Base-by-base conservation (phyloP, 768 basidiomycete genomes). In the Termitomyces sp. region DNA sequence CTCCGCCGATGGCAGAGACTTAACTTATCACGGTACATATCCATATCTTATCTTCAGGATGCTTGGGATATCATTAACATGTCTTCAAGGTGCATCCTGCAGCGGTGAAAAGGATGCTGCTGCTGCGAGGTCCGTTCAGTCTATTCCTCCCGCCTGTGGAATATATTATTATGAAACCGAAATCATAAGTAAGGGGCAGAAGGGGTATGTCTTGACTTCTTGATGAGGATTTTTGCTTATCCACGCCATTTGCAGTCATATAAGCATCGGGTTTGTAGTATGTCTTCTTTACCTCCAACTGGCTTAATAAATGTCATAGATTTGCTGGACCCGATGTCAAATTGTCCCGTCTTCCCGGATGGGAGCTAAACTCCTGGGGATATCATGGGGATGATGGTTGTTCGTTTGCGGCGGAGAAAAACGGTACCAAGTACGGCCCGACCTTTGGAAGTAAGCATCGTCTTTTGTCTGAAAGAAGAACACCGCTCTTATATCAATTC, bases 141-240 rank as follows among this genome's bases (percentile, higher is more conserved):
- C 88, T 1, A 88, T 96, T 50, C 95, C 95, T 2, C 79, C 87
- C 0, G 86, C 88, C 12, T 91, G 91, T 65, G 97, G 95, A 26
- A 86, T 98, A 56, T 96, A 93, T 69, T 99, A 98, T 71, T 99
- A 88, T 69, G 96, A 99, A 75, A 85, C 94, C 5, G 85, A 90
- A 66, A 84, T 98, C 49, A 69, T 89, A 6, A 85, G 89, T 69
- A 91, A 91, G 67, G 89, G 90, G 12, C 77, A 82, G 46, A 91
- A 89, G 71, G 93, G 91, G 93, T 88, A 65, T 69, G 84, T 73
- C 32, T 26, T 60, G 16, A 55, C 14, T 56, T 56, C 48, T 40
- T n/a, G 57, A 53, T 49, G 54, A 55, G 13, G 8, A 20, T 57
- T 46, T 49, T 58, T 30, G 38, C 53, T 64, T 57, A 64, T 61